phyloP scores from a whole-genome alignment of 257 asterid species.

The Osmanthus fragrans region DNA sequence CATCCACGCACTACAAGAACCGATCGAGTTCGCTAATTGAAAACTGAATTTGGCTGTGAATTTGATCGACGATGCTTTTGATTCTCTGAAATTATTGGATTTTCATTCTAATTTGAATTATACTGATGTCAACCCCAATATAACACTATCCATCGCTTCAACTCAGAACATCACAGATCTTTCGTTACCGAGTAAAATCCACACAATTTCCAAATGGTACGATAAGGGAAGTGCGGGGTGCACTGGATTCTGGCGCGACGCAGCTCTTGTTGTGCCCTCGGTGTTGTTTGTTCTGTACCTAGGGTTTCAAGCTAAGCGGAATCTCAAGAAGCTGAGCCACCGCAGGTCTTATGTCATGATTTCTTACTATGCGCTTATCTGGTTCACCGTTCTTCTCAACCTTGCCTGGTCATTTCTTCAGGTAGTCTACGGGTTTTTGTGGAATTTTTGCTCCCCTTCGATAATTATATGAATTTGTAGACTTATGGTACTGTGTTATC shows the following conservation, averaged over 20 bases:
- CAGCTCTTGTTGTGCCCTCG: slow-evolving; percentile 71
- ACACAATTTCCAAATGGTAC: slow-evolving; percentile 35
- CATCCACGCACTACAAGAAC: neutral
- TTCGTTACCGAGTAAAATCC: slow-evolving; percentile 22
- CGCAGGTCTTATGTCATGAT: slow-evolving; percentile 77
- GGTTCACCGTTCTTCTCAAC: slow-evolving; percentile 75
- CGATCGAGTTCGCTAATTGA: neutral
- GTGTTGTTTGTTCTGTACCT: slow-evolving; percentile 72
- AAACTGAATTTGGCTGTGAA: neutral
- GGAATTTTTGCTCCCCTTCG: neutral
- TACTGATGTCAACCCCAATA: slow-evolving; percentile 34
- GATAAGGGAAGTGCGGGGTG: slow-evolving; percentile 38
- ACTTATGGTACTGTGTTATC: neutral
- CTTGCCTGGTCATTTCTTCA: slow-evolving; percentile 83
- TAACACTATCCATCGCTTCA: slow-evolving; percentile 32
- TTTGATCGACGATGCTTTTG: neutral
- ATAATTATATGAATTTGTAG: neutral
- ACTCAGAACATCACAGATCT: slow-evolving; percentile 31
- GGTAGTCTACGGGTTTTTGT: slow-evolving; percentile 36
- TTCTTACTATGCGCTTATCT: slow-evolving; percentile 76
- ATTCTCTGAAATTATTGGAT: neutral
- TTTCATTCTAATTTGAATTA: neutral
- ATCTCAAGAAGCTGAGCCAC: slow-evolving; percentile 70
- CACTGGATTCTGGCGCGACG: slow-evolving; percentile 74
- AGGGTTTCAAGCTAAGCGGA: slow-evolving; percentile 72